Percentiles rank a stretch among this genome's conserved stretches.
Evolutionary conservation across 129 eudicot genomes (phyloP).

Genomic region (Heracleum sosnowskyi): DNA sequence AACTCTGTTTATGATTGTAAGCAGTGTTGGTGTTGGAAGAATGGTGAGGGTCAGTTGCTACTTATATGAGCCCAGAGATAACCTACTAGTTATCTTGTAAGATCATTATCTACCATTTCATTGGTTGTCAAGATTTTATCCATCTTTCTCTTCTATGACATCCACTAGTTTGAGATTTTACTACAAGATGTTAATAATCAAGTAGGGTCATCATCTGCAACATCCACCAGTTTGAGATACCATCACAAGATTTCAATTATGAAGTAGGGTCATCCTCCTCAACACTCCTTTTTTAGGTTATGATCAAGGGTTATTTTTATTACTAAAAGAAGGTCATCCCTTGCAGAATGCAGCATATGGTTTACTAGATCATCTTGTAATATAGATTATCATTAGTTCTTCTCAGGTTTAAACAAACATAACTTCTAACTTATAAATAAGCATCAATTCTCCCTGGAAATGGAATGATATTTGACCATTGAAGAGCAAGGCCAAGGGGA

Average conservation of each 20-base stretch:
- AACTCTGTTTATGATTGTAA: background rate
- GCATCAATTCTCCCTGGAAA: no score
- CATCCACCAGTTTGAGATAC: background rate
- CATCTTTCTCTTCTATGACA: background rate
- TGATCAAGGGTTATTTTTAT: background rate
- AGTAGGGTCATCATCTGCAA: background rate
- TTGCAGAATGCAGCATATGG: background rate
- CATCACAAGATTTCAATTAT: background rate
- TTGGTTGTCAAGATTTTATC: constrained; percentile 1
- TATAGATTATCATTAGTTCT: no score
- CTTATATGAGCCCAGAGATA: background rate
- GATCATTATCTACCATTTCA: background rate
- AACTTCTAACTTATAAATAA: no score
- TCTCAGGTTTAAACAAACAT: no score
- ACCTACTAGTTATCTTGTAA: background rate
- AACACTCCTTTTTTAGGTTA: background rate
- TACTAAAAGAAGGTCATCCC: background rate
- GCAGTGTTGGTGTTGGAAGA: background rate
- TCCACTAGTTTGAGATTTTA: constrained; percentile 1
- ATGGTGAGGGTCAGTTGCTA: background rate
- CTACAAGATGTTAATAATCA: background rate
- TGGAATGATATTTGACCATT: background rate
- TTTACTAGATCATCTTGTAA: background rate
- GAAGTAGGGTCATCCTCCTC: background rate
- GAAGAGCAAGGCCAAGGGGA: background rate